Base-by-base conservation (phyloP, 805 yeast species). In the Trichomonascus vanleenenianus region DNA sequence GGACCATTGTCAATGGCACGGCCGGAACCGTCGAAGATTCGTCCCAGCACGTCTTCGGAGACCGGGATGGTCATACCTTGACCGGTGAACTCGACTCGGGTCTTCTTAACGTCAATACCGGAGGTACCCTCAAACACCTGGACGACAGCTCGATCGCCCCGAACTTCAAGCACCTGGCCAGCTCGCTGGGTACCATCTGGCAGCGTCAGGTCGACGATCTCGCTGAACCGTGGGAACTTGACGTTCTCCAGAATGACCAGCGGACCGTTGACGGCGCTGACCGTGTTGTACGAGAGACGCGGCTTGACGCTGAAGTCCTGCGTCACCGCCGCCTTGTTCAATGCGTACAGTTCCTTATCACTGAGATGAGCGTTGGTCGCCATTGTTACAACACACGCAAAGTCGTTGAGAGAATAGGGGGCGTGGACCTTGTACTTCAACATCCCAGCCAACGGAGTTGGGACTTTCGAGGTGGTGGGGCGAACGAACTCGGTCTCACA, bases 61-160 rank as follows among this genome's bases (percentile, higher is more conserved):
- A 93, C 98, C 18, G 97, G 84, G 54, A 93, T 86, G 67, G 81
- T 85, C 74, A 93, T 75, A 67, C 80, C 85, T 65, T 91, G 81
- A 51, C 99, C 98, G 35, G 98, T 89, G 71, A 93, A 91, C 69
- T 94, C 97, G 50, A 94, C 96, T 49, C 88, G 78, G 42, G 99
- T 93, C 73, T 89, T 93, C 72, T 93, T 89, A 52, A 93, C 97
- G 73, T 93, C 99, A 58, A 93, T 86, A 61, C 98, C 99, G 3
- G 96, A 83, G 43, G 99, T 93, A 62, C 99, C 99, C 73, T 93
- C 97, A 64, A 93, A 93, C 42, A 93, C 99, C 76, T 93, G 99
- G 44, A 93, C 99, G 66, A 93, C 80, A 45, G 99, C 99, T 64
- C 93, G 83, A 60, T 85, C 80, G 52, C 98, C 98, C 70, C 94